Base-by-base conservation (phyloP, 306 rosid genomes). In the Luffa acutangula region DNA sequence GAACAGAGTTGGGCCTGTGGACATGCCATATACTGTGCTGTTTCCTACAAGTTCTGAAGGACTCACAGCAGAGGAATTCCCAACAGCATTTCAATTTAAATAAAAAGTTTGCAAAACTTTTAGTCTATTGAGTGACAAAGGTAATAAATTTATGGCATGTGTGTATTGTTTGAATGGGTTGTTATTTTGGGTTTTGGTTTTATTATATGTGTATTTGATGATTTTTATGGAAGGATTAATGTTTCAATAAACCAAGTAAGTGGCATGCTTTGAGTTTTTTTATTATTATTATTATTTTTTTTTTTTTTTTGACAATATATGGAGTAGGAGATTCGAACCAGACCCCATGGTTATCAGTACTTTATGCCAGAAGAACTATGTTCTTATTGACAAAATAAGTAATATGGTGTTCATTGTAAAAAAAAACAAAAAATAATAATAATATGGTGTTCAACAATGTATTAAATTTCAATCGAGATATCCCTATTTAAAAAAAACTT, bases 61-160 rank as follows among this genome's bases (percentile, higher is more conserved):
- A 39, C 84, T 91, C 14, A 91, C 92, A 45, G 86, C n/a, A 86
- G 86, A 82, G 94, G 97, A 78, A 88, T 91, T 81, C 94, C 97
- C 62, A 91, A 90, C 41, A 91, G 89, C n/a, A 87, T 91, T 75
- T 89, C 91, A 7, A 87, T 87, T 57, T 87, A 15, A 65, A 33
- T 62, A 14, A 59, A 59, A 10, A 10, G 3, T 51, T 51, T 51
- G 56, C 4, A 37, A 3, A 37, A 37, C 41, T 37, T 37, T 51
- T 4, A 51, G 56, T 20, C n/a, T 20, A 56, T 56, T 1, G 12
- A n/a, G 33, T 56, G 62, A 56, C 62, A 5, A 53, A 15, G 2
- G 21, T 56, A 2, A 7, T 7, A 56, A 3, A 31, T 5, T 53
- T 25, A 25, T 25, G 8, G 0, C 4, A 5, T 0, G 31, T 53